Percentiles rank a stretch among this genome's conserved stretches.
phyloP scores from a whole-genome alignment of 208 protist genomes.

The Zelonia costaricensis region DNA sequence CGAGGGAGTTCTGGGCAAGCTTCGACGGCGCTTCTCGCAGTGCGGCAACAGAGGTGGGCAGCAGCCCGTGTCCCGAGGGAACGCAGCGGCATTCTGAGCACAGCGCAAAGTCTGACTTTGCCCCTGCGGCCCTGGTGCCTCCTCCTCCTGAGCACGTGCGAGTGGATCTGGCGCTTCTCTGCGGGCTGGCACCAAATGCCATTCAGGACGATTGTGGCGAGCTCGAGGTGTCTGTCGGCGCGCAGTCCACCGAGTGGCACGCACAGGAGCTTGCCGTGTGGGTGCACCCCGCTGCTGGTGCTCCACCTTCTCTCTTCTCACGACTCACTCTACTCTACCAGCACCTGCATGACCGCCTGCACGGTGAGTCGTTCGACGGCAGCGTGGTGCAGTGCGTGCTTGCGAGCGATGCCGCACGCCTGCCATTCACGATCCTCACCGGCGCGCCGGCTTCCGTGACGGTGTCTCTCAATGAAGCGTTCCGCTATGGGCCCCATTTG shows the following conservation, averaged over 20 bases:
- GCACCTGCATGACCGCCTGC: constrained; percentile 64
- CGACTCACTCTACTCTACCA: constrained; percentile 46
- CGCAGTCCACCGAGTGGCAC: not conserved
- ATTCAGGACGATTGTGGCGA: too few species aligned
- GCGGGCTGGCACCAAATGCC: not conserved
- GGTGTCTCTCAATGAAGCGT: constrained; percentile 2
- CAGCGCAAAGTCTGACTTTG: not conserved
- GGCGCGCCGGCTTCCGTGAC: not conserved
- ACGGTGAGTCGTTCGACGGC: constrained; percentile 68
- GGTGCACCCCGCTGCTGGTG: constrained; percentile 7
- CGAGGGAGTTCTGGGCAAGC: constrained; percentile 32
- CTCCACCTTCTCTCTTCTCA: not conserved
- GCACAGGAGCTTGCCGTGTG: constrained; percentile 26
- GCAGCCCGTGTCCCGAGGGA: not conserved
- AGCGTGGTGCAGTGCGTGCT: constrained; percentile 59
- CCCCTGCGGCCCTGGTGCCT: not conserved
- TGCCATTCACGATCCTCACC: constrained; percentile 12
- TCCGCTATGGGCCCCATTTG: constrained; percentile 12
- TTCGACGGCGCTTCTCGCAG: constrained; percentile 27
- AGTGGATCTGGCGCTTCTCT: constrained; percentile 16
- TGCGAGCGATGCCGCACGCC: constrained; percentile 12
- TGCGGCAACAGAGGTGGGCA: not conserved
- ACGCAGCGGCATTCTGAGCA: not conserved
- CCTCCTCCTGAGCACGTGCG: constrained; percentile 6
- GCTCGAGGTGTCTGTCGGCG: too few species aligned